Conservation (phyloP, 495 filamentous ascomycete genomes). For the Bacidia gigantensis region DNA sequence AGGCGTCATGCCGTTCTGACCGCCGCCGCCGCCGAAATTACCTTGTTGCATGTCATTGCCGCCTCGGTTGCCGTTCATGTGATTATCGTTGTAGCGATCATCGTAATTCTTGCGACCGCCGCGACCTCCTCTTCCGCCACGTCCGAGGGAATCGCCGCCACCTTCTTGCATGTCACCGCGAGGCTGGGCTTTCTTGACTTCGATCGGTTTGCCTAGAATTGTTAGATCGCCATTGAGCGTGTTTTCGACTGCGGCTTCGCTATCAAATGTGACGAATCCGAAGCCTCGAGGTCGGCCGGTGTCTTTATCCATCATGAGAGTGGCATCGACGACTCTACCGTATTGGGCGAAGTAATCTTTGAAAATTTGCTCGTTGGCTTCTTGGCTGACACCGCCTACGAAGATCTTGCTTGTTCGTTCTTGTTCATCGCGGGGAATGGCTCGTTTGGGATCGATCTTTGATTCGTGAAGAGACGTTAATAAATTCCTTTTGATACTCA, state of each 20-base stretch:
- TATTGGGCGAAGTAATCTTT: constrained; percentile 94
- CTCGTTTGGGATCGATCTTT: constrained; percentile 94
- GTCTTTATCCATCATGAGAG: constrained; percentile 99
- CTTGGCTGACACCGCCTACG: constrained; percentile 93
- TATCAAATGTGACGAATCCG: constrained; percentile 98
- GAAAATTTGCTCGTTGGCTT: constrained; percentile 90
- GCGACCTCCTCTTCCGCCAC: constrained; percentile 47
- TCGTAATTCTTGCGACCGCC: constrained; percentile 28
- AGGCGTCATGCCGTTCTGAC: constrained; percentile 58
- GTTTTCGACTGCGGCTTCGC: constrained; percentile 85
- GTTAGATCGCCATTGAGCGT: constrained; percentile 66
- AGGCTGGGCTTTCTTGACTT: constrained; percentile 96
- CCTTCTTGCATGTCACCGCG: constrained; percentile 88
- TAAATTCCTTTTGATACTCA: constrained; percentile 4
- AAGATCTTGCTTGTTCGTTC: constrained; percentile 98
- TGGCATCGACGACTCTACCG: constrained; percentile 89
- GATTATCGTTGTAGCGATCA: constrained; percentile 33
- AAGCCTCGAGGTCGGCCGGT: constrained; percentile 91
- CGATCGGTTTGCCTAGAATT: constrained; percentile 89
- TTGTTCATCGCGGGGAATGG: constrained; percentile 94
- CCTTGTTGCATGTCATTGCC: constrained; percentile 25
- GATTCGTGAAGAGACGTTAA: constrained; percentile 16
- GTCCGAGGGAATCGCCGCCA: constrained; percentile 49
- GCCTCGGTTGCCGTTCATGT: constrained; percentile 31
- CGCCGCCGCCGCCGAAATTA: constrained; percentile 22